Percentiles rank a stretch among this genome's conserved stretches.
Conservation (phyloP, 192 early-diverging fungal genomes). For the Coemansia sp. region DNA sequence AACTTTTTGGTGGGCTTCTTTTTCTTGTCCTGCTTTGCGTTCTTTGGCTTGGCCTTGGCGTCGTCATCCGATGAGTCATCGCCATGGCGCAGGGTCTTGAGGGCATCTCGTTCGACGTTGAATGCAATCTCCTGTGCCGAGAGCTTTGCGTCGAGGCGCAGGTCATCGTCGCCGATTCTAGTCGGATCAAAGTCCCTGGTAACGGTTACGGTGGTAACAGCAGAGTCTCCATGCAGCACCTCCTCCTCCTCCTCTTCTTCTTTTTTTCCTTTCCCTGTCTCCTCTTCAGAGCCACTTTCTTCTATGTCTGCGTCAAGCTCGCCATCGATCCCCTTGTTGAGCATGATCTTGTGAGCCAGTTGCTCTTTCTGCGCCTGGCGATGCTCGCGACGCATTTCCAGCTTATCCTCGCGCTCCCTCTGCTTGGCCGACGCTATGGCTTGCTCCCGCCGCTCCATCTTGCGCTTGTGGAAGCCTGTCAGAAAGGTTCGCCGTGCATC, state of each 20-base stretch:
- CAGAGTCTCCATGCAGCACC: slow-evolving; percentile 57
- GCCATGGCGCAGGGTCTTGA: slow-evolving; percentile 3
- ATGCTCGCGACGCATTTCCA: slow-evolving; percentile 53
- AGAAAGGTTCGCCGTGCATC: slow-evolving; percentile 66
- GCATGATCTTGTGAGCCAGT: slow-evolving; percentile 54
- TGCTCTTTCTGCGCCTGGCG: slow-evolving; percentile 59
- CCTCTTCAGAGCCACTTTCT: slow-evolving; percentile 15
- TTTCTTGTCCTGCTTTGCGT: slow-evolving; percentile 13
- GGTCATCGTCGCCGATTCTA: slow-evolving; percentile 14
- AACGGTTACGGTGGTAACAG: slow-evolving; percentile 71
- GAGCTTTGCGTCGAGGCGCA: slow-evolving; percentile 17
- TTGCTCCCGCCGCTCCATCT: slow-evolving; percentile 64
- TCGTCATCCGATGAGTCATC: slow-evolving; percentile 4
- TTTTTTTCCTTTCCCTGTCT: not conserved
- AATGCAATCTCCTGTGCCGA: slow-evolving; percentile 28
- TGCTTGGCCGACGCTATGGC: slow-evolving; percentile 55
- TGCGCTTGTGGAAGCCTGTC: slow-evolving; percentile 79
- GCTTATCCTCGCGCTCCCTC: slow-evolving; percentile 57
- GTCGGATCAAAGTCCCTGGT: slow-evolving; percentile 64
- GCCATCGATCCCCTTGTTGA: slow-evolving; percentile 33
- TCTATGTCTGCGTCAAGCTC: slow-evolving; percentile 22
- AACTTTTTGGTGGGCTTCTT: slow-evolving; percentile 36
- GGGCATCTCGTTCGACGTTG: slow-evolving; percentile 18
- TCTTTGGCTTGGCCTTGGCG: not conserved
- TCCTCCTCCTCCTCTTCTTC: slow-evolving; percentile 43